Evolutionary conservation across 2,329 filamentous ascomycete genomes (phyloP).

Genomic region (Colletotrichum eremochloae): DNA sequence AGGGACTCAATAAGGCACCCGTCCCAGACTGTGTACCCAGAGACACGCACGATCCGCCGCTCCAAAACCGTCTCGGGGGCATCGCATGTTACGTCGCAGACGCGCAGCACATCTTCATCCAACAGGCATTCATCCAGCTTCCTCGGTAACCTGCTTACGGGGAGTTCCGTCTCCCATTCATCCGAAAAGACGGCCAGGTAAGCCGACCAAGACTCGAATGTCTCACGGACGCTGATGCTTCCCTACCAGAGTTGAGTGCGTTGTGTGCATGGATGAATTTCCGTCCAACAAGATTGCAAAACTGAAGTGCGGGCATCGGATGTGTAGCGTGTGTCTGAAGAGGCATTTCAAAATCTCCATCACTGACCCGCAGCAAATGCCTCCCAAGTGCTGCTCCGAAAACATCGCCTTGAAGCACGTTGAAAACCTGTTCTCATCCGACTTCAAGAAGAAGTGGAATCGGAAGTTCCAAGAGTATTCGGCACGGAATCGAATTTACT

Average conservation of each 20-base stretch:
- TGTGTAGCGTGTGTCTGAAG: slow-evolving; percentile 84
- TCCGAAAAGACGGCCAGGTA: slow-evolving; percentile 49
- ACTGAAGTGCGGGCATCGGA: slow-evolving; percentile 82
- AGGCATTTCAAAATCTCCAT: slow-evolving; percentile 81
- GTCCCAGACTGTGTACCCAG: slow-evolving; percentile 32
- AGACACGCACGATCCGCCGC: slow-evolving; percentile 29
- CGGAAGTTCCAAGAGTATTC: slow-evolving; percentile 83
- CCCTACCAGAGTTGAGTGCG: slow-evolving; percentile 73
- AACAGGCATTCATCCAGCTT: slow-evolving; percentile 30
- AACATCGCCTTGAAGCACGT: slow-evolving; percentile 83
- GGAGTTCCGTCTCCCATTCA: slow-evolving; percentile 40
- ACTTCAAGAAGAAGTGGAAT: slow-evolving; percentile 86
- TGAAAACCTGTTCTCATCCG: slow-evolving; percentile 77
- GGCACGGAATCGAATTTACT: slow-evolving; percentile 82
- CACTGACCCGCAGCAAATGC: slow-evolving; percentile 84
- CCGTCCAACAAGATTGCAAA: slow-evolving; percentile 74
- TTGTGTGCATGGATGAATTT: slow-evolving; percentile 79
- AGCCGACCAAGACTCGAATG: slow-evolving; percentile 35
- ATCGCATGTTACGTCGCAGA: slow-evolving; percentile 42
- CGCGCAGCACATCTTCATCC: slow-evolving; percentile 41
- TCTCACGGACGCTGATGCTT: slow-evolving; percentile 27
- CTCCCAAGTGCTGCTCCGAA: slow-evolving; percentile 82
- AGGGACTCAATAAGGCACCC: slow-evolving; percentile 28
- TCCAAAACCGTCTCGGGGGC: slow-evolving; percentile 36
- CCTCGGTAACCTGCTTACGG: slow-evolving; percentile 28